These are phyloP conservation scores for Hypomontagnella monticulosa DNA, from an alignment of 495 filamentous ascomycete genomes.

Conservation along the genomic window DNA sequence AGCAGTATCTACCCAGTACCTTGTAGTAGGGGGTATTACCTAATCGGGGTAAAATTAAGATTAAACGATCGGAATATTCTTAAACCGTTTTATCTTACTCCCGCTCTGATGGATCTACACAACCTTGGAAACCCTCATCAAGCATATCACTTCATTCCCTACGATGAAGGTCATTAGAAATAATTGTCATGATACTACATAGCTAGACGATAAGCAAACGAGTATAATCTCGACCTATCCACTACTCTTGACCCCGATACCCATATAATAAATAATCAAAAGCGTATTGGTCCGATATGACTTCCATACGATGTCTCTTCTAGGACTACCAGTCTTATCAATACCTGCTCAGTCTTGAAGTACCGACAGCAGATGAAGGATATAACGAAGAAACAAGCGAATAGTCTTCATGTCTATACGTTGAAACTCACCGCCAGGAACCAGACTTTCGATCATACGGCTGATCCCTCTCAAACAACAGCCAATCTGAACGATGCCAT, in stretches of 20 bases:
- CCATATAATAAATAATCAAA: too few species aligned
- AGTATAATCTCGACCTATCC: too few species aligned
- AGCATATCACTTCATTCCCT: slow-evolving; percentile 6
- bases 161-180: not conserved
- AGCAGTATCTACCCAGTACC: too few species aligned
- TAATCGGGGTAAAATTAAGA: not conserved
- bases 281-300: too few species aligned
- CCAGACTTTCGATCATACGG: slow-evolving; percentile 38
- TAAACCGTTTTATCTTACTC: slow-evolving; percentile 14
- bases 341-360: too few species aligned
- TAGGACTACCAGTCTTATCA: too few species aligned
- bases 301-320: too few species aligned
- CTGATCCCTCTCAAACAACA: slow-evolving; percentile 30
- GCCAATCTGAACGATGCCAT: slow-evolving; percentile 31
- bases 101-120: too few species aligned
- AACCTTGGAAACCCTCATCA: too few species aligned
- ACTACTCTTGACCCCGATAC: too few species aligned
- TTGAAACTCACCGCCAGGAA: slow-evolving; percentile 42
- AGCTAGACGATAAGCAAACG: too few species aligned
- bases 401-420: not conserved
- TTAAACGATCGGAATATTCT: slow-evolving; percentile 28
- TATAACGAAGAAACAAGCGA: slow-evolving; percentile 12
- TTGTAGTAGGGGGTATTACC: not conserved
- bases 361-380: not conserved
- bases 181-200: too few species aligned